phyloP scores from a whole-genome alignment of 148 eudicot genomes.

The Camellia sinensis region DNA sequence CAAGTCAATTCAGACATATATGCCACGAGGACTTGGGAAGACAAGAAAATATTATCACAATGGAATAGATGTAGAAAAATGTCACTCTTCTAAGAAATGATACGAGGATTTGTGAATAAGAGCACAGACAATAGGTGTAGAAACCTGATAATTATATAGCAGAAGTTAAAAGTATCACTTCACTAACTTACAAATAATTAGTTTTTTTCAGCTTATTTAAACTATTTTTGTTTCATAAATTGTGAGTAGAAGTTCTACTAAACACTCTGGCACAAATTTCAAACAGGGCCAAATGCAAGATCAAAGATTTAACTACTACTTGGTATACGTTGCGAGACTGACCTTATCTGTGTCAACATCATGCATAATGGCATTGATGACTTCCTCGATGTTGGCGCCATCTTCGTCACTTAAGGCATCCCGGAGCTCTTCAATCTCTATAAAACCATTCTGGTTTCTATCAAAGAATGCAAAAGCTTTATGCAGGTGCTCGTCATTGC shows the following conservation, averaged over 20 bases:
- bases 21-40: background rate
- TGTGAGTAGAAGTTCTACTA: no score
- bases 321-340: conserved; percentile 5
- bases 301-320: conserved; percentile 1
- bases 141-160: no score
- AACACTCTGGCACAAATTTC: no score
- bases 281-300: background rate
- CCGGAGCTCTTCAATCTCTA: conserved; percentile 71
- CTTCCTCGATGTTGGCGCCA: conserved; percentile 52
- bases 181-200: no score
- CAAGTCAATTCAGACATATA: background rate
- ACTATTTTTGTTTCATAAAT: no score
- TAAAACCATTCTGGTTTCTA: conserved; percentile 61
- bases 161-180: no score
- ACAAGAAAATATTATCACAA: background rate
- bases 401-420: conserved; percentile 62
- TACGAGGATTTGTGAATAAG: background rate
- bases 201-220: no score
- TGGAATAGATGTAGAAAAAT: background rate
- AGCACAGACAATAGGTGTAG: no score
- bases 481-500: conserved; percentile 71
- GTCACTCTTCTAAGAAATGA: background rate
- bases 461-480: conserved; percentile 73
- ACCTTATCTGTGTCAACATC: conserved; percentile 86
- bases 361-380: conserved; percentile 68